Conservation (phyloP, 2,329 filamentous ascomycete genomes). For the Paraconiothyrium sp. region DNA sequence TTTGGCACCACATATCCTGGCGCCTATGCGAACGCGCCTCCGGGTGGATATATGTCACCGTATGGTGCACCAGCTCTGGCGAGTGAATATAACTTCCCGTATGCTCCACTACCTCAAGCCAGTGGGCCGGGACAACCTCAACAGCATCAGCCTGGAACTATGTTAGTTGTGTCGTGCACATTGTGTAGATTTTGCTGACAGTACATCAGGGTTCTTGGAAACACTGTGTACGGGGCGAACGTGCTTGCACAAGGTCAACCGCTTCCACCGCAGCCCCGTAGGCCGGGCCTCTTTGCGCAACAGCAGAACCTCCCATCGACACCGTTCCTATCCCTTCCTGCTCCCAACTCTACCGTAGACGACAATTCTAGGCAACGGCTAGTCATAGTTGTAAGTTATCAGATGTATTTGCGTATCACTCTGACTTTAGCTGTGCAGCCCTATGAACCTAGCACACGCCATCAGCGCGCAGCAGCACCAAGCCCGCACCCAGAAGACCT, state of each 20-base stretch:
- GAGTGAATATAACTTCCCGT: neutral
- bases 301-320: neutral
- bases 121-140: neutral
- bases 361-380: neutral
- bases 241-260: neutral
- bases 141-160: neutral
- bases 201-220: neutral
- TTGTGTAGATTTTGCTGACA: neutral
- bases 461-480: too few relatives aligned
- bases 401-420: neutral
- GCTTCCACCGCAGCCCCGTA: neutral
- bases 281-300: too few relatives aligned
- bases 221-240: neutral
- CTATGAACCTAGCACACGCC: too few relatives aligned
- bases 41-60: neutral
- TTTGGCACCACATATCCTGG: neutral
- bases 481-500: too few relatives aligned
- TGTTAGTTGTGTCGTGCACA: neutral
- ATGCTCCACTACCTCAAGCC: neutral
- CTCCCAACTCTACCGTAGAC: neutral
- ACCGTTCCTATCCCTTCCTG: neutral
- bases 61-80: neutral
- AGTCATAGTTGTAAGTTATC: neutral
- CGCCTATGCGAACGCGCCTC: neutral
- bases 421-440: neutral